Evolutionary conservation across 1,284 basidiomycete species (phyloP).

Genomic region (Peniophora sp.): DNA sequence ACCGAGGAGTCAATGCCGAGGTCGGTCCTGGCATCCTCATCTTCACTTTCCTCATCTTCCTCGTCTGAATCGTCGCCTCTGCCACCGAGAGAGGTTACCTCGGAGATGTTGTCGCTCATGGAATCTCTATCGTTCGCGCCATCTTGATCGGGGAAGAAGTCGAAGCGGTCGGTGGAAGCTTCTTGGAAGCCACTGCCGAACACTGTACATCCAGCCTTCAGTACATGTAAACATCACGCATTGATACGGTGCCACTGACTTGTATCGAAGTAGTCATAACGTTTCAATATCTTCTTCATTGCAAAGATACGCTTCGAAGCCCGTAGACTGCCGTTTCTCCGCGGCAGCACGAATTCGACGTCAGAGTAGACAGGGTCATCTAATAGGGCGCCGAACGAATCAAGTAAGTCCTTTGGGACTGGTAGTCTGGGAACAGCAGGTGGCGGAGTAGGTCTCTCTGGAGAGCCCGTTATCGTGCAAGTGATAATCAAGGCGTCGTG

Average conservation of each 20-base stretch:
- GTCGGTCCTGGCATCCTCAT: slow-evolving; percentile 4
- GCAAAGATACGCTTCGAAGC: slow-evolving; percentile 52
- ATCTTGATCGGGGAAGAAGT: slow-evolving; percentile 14
- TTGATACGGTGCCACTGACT: slow-evolving; percentile 30
- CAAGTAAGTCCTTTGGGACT: slow-evolving; percentile 57
- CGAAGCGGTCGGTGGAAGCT: slow-evolving; percentile 20
- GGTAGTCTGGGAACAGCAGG: slow-evolving; percentile 37
- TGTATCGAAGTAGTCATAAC: slow-evolving; percentile 70
- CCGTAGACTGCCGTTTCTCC: slow-evolving; percentile 28
- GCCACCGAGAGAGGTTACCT: slow-evolving; percentile 13
- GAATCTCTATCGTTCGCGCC: slow-evolving; percentile 5
- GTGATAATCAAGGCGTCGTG: slow-evolving; percentile 68
- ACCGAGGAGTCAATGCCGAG: slow-evolving; percentile 5
- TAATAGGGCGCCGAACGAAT: slow-evolving; percentile 65
- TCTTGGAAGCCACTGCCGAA: slow-evolving; percentile 64
- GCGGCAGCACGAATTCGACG: slow-evolving; percentile 69
- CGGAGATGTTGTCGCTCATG: slow-evolving; percentile 19
- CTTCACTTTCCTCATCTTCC: slow-evolving; percentile 33
- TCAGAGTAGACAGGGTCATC: slow-evolving; percentile 81
- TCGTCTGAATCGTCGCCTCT: slow-evolving; percentile 57
- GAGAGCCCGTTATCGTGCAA: slow-evolving; percentile 71
- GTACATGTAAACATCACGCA: not conserved
- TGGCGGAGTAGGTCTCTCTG: slow-evolving; percentile 42
- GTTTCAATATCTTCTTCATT: slow-evolving; percentile 55
- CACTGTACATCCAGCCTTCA: slow-evolving; percentile 35